phyloP scores from a whole-genome alignment of 352 stramenopile genomes.

The Phytophthora megakarya region DNA sequence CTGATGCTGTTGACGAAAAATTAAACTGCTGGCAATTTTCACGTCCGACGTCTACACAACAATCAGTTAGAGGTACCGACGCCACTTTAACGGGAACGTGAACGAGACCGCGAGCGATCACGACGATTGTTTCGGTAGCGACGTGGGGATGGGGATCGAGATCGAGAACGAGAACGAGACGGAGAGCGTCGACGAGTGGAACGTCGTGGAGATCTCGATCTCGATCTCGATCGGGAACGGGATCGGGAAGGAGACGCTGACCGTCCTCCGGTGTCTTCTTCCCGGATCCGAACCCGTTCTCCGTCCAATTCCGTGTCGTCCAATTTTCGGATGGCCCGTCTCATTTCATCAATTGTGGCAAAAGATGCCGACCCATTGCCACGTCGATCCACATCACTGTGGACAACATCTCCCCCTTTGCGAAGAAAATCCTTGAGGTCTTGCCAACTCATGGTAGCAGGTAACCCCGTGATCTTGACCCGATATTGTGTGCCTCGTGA shows the following conservation, averaged over 20 bases:
- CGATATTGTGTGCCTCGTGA: constrained; percentile 59
- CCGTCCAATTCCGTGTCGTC: constrained; percentile 52
- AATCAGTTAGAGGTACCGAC: not conserved
- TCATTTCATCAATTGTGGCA: constrained; percentile 60
- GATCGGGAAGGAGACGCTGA: constrained; percentile 26
- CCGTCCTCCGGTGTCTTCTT: constrained; percentile 25
- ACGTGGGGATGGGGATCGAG: constrained; percentile 32
- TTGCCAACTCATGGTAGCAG: constrained; percentile 51
- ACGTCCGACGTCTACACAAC: constrained; percentile 6
- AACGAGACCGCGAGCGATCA: constrained; percentile 25
- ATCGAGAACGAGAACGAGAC: constrained; percentile 43
- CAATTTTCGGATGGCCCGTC: constrained; percentile 57
- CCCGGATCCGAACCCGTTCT: constrained; percentile 50
- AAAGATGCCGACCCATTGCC: constrained; percentile 72
- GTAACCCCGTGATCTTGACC: constrained; percentile 51
- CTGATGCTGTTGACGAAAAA: constrained; percentile 21
- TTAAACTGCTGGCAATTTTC: constrained; percentile 8
- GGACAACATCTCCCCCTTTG: constrained; percentile 61
- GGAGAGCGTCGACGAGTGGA: constrained; percentile 38
- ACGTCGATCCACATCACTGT: constrained; percentile 68
- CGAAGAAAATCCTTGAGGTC: constrained; percentile 76
- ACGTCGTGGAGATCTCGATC: constrained; percentile 33
- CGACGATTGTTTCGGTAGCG: constrained; percentile 32
- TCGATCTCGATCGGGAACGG: constrained; percentile 21
- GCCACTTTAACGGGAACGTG: constrained; percentile 38